phyloP scores from a whole-genome alignment of 345 rosid species.

The Zanthoxylum bungeanum region DNA sequence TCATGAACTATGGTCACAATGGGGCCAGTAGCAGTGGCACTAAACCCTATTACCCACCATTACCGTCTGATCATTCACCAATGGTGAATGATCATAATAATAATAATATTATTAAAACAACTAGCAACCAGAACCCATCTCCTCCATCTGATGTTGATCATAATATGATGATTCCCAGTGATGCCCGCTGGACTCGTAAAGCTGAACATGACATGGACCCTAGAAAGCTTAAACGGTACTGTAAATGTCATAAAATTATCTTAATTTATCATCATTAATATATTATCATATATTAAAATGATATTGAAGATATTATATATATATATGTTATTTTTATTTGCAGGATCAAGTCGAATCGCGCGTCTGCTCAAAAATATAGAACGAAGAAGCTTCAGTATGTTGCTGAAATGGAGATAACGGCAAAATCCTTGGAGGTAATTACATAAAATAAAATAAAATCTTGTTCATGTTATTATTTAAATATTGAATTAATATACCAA shows the following conservation, averaged over 20 bases:
- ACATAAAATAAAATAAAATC: too few species aligned
- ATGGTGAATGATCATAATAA: background rate
- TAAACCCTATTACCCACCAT: background rate
- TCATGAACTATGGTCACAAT: background rate
- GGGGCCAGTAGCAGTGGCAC: background rate
- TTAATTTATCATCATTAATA: background rate
- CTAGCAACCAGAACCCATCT: background rate
- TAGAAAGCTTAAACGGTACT: slow-evolving; percentile 32
- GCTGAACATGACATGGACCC: slow-evolving; percentile 24
- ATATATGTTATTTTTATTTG: background rate
- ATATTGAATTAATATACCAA: background rate
- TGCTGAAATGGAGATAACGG: slow-evolving; percentile 24
- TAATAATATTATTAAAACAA: background rate
- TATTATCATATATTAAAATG: too few species aligned
- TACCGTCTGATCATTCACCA: background rate
- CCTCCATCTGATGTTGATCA: background rate
- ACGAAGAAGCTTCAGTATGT: slow-evolving; percentile 15
- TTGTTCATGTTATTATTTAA: too few species aligned
- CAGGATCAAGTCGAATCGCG: slow-evolving; percentile 33
- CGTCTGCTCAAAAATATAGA: slow-evolving; percentile 33
- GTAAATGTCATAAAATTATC: too few species aligned
- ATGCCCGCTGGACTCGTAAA: background rate
- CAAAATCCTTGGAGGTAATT: slow-evolving; percentile 31
- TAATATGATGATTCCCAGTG: background rate
- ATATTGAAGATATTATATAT: background rate